These are phyloP conservation scores for Suhomyces atakaporum DNA, from an alignment of 1,139 yeast genomes.

Conservation along the genomic window DNA sequence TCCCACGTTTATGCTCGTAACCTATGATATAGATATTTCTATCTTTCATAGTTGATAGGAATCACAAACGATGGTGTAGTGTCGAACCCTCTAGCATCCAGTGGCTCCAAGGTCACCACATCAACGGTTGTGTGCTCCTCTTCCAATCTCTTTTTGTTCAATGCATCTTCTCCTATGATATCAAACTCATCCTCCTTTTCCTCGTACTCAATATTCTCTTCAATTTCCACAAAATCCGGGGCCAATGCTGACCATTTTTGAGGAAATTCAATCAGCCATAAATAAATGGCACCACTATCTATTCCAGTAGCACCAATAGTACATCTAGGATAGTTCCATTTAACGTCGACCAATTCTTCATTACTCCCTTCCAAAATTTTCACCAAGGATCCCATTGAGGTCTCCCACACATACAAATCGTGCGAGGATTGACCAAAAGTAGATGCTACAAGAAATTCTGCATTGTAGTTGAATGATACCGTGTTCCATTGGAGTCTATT, in stretches of 20 bases:
- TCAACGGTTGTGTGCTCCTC: constrained; percentile 75
- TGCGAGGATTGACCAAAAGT: constrained; percentile 86
- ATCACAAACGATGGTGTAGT: constrained; percentile 45
- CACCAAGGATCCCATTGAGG: constrained; percentile 80
- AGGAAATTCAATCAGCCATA: constrained; percentile 83
- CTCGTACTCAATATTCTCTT: constrained; percentile 84
- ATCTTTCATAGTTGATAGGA: constrained; percentile 39
- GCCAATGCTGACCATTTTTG: constrained; percentile 98
- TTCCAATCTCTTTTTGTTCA: constrained; percentile 58
- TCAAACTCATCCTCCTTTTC: constrained; percentile 95
- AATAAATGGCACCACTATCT: constrained; percentile 78
- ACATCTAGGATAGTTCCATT: constrained; percentile 80
- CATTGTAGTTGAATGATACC: constrained; percentile 71
- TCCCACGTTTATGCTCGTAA: no score
- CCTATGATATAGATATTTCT: no score
- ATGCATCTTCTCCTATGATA: constrained; percentile 64
- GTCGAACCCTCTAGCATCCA: constrained; percentile 71
- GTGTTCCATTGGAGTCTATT: constrained; percentile 89
- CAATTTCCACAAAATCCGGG: constrained; percentile 94
- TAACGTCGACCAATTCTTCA: constrained; percentile 80
- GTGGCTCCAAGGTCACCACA: constrained; percentile 59
- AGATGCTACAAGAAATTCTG: constrained; percentile 85
- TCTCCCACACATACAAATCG: constrained; percentile 92
- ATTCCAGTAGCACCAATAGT: constrained; percentile 84
- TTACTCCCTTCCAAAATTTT: constrained; percentile 92